Base-by-base conservation (phyloP, 306 rosid genomes). In the Dicorynia guianensis region DNA sequence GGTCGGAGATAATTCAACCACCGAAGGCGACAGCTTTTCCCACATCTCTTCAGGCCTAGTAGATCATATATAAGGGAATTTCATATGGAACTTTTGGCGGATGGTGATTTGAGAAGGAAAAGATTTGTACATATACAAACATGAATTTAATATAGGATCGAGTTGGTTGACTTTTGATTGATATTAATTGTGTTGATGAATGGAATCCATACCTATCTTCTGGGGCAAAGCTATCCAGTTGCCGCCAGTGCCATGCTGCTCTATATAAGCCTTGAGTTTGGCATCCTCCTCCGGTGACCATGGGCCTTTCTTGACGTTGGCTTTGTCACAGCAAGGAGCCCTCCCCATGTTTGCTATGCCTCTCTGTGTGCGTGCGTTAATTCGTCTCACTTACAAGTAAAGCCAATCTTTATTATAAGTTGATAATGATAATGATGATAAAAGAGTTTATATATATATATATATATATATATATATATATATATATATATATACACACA, bases 251-350 rank as follows among this genome's bases (percentile, higher is more conserved):
- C 95, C 92, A 33, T 81, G 20, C 61, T 83, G 82, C 6, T 89
- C 82, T 63, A 89, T 89, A 80, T 89, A 89, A 80, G 92, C 46
- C 74, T 87, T 89, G 86, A 89, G 95, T 36, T 50, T 87, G 80
- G 92, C 80, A 76, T 89, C 95, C 82, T 89, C 95, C 64, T 89
- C 95, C 9, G 95, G 92, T 12, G 95, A 85, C 95, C 95, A 89
- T 12, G 95, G 95, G 5, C 95, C 95, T 80, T 81, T 89, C 82
- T 89, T 89, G 9, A 89, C 95, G 79, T 83, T 93, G 71, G 93
- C 89, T 78, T 93, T 93, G 91, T 93, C 98, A 71, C 98, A 93
- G 80, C 98, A 93, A 84, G 98, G 98, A 72, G 98, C 95, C 72
- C 96, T 90, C 49, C 95, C 98, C 98, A 93, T 93, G 69, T 60